phyloP scores from a whole-genome alignment of 768 basidiomycete species.

The Russula abietina region DNA sequence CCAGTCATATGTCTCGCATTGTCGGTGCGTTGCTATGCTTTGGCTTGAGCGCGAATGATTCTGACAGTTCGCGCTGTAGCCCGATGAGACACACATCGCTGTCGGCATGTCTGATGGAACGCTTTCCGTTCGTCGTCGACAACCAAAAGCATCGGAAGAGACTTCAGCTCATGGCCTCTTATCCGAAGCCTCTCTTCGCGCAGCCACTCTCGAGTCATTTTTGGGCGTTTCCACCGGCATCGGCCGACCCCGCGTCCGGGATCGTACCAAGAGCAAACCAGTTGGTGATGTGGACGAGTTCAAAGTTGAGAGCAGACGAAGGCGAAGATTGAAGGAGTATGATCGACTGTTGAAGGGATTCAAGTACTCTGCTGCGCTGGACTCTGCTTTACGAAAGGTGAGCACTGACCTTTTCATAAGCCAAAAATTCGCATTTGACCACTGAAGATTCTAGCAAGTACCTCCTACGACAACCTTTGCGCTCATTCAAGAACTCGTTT shows the following conservation, averaged over 20 bases:
- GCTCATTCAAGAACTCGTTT: constrained; percentile 86
- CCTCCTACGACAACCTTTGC: constrained; percentile 84
- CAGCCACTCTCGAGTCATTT: constrained; percentile 65
- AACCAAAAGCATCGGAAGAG: constrained; percentile 63
- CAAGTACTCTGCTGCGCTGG: constrained; percentile 91
- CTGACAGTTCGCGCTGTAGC: constrained; percentile 42
- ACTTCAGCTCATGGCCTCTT: constrained; percentile 33
- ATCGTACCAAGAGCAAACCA: constrained; percentile 44
- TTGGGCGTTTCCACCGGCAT: constrained; percentile 49
- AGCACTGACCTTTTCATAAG: constrained; percentile 17
- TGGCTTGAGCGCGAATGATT: background rate
- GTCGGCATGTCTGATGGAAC: constrained; percentile 99
- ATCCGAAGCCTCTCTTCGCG: constrained; percentile 38
- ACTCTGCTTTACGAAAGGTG: constrained; percentile 84
- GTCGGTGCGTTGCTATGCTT: constrained; percentile 53
- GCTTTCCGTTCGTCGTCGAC: constrained; percentile 89
- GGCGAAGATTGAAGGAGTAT: constrained; percentile 73
- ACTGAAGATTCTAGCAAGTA: constrained; percentile 49
- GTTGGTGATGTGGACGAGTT: constrained; percentile 67
- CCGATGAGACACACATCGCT: constrained; percentile 93
- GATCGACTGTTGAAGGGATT: constrained; percentile 87
- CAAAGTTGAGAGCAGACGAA: constrained; percentile 65
- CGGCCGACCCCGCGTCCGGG: constrained; percentile 49
- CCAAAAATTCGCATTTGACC: constrained; percentile 1
- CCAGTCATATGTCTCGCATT: constrained; percentile 85